Evolutionary conservation across 768 basidiomycete genomes (phyloP), one percentile per base, ranked within the genome.

Genomic region (Clathrus columnatus): DNA sequence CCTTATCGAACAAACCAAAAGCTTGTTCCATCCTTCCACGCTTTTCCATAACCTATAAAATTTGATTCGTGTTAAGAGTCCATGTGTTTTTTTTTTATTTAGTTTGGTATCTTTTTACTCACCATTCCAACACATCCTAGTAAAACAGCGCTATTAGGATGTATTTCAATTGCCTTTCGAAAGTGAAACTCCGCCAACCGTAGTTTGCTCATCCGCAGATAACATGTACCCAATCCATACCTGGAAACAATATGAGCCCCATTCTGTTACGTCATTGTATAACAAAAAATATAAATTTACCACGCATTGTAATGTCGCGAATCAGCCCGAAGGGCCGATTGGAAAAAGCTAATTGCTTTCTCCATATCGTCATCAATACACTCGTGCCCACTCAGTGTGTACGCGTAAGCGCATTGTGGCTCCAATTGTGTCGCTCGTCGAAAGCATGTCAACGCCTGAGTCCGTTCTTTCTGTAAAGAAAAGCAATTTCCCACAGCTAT

Each of bases 211-310:
- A 87, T 91, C 63, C 91, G 81, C 68, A 95, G 76, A 75, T 97
- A 98, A 66, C 93, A 97, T 30, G 90, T 90, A 59, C 96, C 96
- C 62, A 99, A 75, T n/a, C 96, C 96, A 70, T 98, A 99, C 95
- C 95, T 97, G 64, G 60, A 57, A 59, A 65, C 61, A 51, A 41
- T 29, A 26, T 17, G 23, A 24, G 27, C 27, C 54, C 30, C 2
- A 14, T 54, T 20, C 46, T 52, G 36, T 30, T 30, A 10, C 20
- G 56, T 57, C 26, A 18, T 28, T n/a, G 41, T 20, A n/a, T n/a
- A n/a, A n/a, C n/a, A 56, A 30, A 30, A 49, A 45, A 20, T 48
- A 42, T 5, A 6, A 16, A 77, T 89, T 68, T 69, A 96, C 96
- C 96, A 98, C 52, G 96, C 96, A 72, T 96, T 95, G 71, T 98